These are phyloP conservation scores for Lobulomyces angularis DNA, from an alignment of 192 early-diverging fungal genomes.

Conservation along the genomic window DNA sequence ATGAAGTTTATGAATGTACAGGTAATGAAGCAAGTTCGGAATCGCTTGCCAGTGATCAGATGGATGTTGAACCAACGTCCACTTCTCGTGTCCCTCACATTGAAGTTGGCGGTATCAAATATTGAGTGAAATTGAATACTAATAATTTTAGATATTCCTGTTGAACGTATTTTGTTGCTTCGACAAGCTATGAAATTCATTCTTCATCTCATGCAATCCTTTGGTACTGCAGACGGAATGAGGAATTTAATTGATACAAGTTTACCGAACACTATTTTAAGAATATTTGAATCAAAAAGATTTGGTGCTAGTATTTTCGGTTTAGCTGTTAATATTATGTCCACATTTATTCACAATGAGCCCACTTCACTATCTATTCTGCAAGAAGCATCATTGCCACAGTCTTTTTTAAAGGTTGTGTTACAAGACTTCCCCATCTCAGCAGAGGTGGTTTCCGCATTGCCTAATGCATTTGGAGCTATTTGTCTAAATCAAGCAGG, in stretches of 20 bases:
- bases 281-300: conserved; percentile 57
- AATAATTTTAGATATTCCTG: conserved; percentile 31
- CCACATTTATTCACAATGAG: conserved; percentile 96
- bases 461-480: conserved; percentile 90
- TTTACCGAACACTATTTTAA: conserved; percentile 60
- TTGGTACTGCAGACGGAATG: conserved; percentile 77
- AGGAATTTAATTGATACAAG: conserved; percentile 88
- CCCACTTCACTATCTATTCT: conserved; percentile 87
- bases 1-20: conserved; percentile 38
- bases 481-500: conserved; percentile 85
- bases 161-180: conserved; percentile 62
- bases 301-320: conserved; percentile 57
- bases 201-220: conserved; percentile 87
- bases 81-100: too few relatives aligned
- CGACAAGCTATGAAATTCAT: conserved; percentile 86
- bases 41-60: not conserved
- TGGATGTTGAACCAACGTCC: too few relatives aligned
- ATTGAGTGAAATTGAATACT: too few relatives aligned
- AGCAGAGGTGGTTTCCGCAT: conserved; percentile 62
- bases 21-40: not conserved
- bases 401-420: conserved; percentile 58
- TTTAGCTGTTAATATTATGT: conserved; percentile 76
- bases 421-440: conserved; percentile 64
- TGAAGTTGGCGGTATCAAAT: too few relatives aligned
- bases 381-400: conserved; percentile 80